phyloP scores from a whole-genome alignment of 345 rosid species.

The Citrus medica region DNA sequence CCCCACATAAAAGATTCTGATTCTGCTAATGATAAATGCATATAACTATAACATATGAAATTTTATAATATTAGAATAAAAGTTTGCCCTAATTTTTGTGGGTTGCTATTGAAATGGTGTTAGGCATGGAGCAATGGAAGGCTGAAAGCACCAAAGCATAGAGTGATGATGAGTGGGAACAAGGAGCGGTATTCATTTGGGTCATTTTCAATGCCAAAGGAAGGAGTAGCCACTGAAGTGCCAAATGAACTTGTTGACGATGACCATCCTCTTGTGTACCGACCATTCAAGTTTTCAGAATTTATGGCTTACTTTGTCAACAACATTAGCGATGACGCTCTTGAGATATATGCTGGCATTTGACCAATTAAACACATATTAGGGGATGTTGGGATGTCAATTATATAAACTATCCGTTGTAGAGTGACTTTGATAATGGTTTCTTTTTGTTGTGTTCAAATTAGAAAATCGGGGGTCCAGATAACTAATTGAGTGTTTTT shows the following conservation, averaged over 20 bases:
- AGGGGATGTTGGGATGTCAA: not conserved
- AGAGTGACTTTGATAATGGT: not conserved
- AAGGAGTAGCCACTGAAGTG: slow-evolving; percentile 30
- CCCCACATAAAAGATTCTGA: no score
- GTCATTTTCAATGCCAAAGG: slow-evolving; percentile 36
- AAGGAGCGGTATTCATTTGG: slow-evolving; percentile 45
- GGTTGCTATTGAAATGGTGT: not conserved
- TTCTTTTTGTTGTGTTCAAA: not conserved
- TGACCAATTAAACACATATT: not conserved
- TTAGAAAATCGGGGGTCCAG: not conserved
- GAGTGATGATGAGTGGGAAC: slow-evolving; percentile 40
- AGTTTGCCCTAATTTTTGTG: not conserved
- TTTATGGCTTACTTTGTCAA: slow-evolving; percentile 35
- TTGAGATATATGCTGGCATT: slow-evolving; percentile 34
- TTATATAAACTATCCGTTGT: not conserved
- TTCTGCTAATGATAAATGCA: no score
- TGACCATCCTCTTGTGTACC: slow-evolving; percentile 47
- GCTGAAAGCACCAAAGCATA: slow-evolving; percentile 38
- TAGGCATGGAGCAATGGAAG: slow-evolving; percentile 67
- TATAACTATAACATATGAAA: no score
- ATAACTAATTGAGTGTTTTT: not conserved
- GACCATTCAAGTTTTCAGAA: slow-evolving; percentile 40
- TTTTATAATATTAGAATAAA: not conserved
- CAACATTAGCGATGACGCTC: slow-evolving; percentile 38
- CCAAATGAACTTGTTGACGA: slow-evolving; percentile 36